Percentiles rank a stretch among this genome's conserved stretches.
Conservation (phyloP, 495 filamentous ascomycete species). For the Xylaria curta region DNA sequence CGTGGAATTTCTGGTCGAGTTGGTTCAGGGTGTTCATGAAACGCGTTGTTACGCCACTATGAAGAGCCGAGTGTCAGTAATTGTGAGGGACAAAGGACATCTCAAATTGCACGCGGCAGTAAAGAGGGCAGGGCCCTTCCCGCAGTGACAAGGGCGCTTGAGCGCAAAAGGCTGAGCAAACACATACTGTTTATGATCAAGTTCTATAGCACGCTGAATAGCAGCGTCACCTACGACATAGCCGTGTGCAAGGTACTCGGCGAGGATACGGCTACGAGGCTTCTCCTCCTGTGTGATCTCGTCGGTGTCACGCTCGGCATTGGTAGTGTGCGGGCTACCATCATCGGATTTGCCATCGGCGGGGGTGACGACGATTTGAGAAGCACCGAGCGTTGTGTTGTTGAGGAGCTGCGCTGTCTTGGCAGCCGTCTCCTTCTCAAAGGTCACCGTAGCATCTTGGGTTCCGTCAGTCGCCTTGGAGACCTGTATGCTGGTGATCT, state of each 20-base stretch:
- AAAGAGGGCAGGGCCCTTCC: not conserved
- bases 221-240: slow-evolving; percentile 87
- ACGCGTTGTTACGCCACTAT: slow-evolving; percentile 67
- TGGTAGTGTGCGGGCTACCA: slow-evolving; percentile 52
- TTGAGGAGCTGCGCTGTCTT: slow-evolving; percentile 97
- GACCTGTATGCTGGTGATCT: slow-evolving; percentile 82
- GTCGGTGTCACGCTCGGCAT: slow-evolving; percentile 62
- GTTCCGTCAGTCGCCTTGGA: slow-evolving; percentile 65
- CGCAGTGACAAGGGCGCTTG: not conserved
- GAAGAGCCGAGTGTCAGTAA: not conserved
- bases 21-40: slow-evolving; percentile 76
- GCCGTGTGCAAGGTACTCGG: slow-evolving; percentile 94
- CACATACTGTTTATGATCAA: slow-evolving; percentile 81
- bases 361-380: slow-evolving; percentile 77
- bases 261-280: slow-evolving; percentile 87
- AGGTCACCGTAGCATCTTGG: slow-evolving; percentile 88
- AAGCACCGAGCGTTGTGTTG: slow-evolving; percentile 86
- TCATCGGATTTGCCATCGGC: slow-evolving; percentile 72
- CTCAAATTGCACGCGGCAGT: not conserved
- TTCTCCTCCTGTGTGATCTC: slow-evolving; percentile 93
- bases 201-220: slow-evolving; percentile 80
- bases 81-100: not conserved
- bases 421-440: slow-evolving; percentile 93
- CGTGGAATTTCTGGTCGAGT: slow-evolving; percentile 83
- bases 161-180: not conserved